Percentiles rank a stretch among this genome's conserved stretches.
Evolutionary conservation across 805 yeast genomes (phyloP).

Genomic region (Lachancea quebecensis): DNA sequence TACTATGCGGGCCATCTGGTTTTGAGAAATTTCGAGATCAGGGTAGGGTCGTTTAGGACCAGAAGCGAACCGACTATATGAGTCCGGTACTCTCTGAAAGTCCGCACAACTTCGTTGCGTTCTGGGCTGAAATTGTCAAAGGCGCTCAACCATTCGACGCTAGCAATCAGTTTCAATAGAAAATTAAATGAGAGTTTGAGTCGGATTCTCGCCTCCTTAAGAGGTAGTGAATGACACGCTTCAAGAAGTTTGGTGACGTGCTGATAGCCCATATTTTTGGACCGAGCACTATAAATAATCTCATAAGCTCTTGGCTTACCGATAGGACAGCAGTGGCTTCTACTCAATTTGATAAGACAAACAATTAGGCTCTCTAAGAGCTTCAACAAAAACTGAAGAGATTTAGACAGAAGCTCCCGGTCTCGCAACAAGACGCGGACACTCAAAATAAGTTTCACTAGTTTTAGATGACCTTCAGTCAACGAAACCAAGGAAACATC

Average conservation of each 20-base stretch:
- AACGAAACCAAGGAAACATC: neutral
- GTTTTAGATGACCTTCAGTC: neutral
- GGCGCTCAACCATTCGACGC: neutral
- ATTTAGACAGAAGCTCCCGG: neutral
- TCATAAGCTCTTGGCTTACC: neutral
- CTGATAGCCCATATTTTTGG: conserved; percentile 1
- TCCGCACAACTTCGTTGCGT: neutral
- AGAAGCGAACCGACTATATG: conserved; percentile 17
- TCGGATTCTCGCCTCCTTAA: neutral
- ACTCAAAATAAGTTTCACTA: neutral
- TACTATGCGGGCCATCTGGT: conserved; percentile 12
- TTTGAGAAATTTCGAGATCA: conserved; percentile 16
- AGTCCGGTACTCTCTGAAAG: conserved; percentile 5
- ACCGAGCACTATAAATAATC: neutral
- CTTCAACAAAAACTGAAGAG: neutral
- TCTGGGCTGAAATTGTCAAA: neutral
- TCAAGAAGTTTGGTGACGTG: neutral
- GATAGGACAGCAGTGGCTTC: neutral
- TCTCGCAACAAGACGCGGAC: neutral
- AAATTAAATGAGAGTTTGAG: neutral
- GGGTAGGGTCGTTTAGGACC: conserved; percentile 13
- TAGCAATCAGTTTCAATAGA: neutral
- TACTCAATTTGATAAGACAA: conserved; percentile 1
- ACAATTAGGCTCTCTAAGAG: conserved; percentile 2
- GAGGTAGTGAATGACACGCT: neutral